phyloP scores from a whole-genome alignment of 2,329 filamentous ascomycete genomes.

The Parastagonospora nodorum region DNA sequence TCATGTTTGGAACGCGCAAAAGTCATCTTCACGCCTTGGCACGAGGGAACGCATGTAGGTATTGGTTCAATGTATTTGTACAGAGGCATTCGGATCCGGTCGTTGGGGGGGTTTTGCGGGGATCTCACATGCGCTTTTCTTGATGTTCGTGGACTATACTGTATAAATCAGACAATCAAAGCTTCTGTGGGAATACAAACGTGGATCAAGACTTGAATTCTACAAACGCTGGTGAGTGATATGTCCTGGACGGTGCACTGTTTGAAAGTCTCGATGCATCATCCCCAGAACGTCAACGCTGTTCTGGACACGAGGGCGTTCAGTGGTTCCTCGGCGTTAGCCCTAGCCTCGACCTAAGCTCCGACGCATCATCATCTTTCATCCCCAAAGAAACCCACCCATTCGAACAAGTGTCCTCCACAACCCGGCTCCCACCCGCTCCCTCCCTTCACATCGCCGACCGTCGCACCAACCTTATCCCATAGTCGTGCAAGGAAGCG shows the following conservation, averaged over 20 bases:
- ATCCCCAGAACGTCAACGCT: background rate
- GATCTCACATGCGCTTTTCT: conserved; percentile 8
- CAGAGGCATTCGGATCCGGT: conserved; percentile 20
- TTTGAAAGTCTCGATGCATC: background rate
- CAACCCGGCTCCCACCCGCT: conserved; percentile 10
- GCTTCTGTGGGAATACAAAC: background rate
- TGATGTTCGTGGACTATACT: background rate
- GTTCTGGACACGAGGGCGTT: conserved; percentile 1
- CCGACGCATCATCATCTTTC: conserved; percentile 11
- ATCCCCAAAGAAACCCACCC: conserved; percentile 11
- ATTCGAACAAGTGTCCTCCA: conserved; percentile 25
- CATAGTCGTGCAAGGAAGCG: background rate
- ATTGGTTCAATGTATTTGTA: conserved; percentile 34
- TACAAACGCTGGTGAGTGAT: background rate
- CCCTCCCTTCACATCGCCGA: background rate
- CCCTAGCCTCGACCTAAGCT: conserved; percentile 6
- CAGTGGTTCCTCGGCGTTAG: conserved; percentile 14
- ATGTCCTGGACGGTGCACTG: background rate
- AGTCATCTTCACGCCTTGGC: conserved; percentile 18
- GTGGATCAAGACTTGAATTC: background rate
- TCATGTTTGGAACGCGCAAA: conserved; percentile 14
- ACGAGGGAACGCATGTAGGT: conserved; percentile 22
- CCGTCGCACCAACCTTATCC: no score
- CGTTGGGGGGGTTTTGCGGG: conserved; percentile 2
- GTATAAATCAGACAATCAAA: no score